phyloP scores from a whole-genome alignment of 257 asterid species.

The Solanum phureja region DNA sequence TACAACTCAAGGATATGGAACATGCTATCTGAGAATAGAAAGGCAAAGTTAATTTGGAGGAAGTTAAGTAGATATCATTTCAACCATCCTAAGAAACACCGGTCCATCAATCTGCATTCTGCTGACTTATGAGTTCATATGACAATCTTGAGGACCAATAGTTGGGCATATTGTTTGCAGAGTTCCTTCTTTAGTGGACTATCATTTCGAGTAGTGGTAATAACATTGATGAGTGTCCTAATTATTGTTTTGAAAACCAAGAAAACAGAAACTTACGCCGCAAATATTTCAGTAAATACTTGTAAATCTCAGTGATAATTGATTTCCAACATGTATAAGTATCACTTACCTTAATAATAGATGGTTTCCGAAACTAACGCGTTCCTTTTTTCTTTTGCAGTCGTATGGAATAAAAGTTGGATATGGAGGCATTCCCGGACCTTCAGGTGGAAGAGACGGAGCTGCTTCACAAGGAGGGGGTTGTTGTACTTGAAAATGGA shows the following conservation, averaged over 20 bases:
- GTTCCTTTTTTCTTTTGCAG: conserved; percentile 25
- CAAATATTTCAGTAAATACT: neutral
- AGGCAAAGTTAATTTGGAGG: neutral
- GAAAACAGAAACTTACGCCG: neutral
- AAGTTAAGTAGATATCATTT: no score
- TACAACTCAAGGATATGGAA: neutral
- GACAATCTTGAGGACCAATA: neutral
- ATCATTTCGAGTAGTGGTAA: neutral
- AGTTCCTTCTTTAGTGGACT: neutral
- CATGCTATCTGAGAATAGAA: neutral
- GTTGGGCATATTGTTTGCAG: neutral
- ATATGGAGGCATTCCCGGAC: conserved; percentile 66
- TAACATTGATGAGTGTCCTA: neutral
- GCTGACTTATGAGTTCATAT: neutral
- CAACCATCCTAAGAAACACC: neutral
- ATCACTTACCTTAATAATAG: neutral
- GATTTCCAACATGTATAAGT: neutral
- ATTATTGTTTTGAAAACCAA: neutral
- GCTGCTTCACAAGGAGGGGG: conserved; percentile 72
- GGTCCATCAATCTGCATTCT: neutral
- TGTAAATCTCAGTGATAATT: neutral
- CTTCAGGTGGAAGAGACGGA: conserved; percentile 73
- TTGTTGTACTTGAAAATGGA: conserved; percentile 63
- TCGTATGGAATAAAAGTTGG: conserved; percentile 92
- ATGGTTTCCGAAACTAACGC: neutral